Evolutionary conservation across 2,329 filamentous ascomycete species (phyloP), one percentile per base, ranked within the genome.

Genomic region (Monilinia vaccinii-corymbosi): DNA sequence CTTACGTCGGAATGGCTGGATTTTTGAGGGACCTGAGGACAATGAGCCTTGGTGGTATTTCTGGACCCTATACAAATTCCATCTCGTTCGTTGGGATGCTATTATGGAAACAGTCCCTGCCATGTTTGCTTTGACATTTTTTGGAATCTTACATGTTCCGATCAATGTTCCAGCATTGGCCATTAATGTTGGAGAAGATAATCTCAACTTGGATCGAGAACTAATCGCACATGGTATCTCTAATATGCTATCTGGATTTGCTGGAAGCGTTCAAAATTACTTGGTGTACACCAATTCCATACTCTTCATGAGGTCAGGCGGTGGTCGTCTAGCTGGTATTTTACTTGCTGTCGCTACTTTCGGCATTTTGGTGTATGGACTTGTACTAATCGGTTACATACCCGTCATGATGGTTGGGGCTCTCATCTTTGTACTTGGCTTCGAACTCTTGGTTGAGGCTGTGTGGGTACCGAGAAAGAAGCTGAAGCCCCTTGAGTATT

Each of bases 11-110:
- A 77, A 80, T 52, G 94, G 94, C 21, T 99, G 94, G 94, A 88
- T 97, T 13, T 99, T 99, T 68, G 82, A 90, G 67, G 88, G 88
- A 0, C 93, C 94, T 1, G 87, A 68, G 88, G 49, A 86, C 87
- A 11, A 88, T 84, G 90, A 96, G 68, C 91, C 94, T 0, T 99
- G 95, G 84, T 99, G 94, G 83, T 91, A 94, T 71, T 99, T 99
- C 70, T 99, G 96, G 75, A 95, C 91, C 0, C 81, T 97, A 51
- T 99, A 96, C 74, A 86, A 94, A 70, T 90, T 96, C 69, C 79
- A 86, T 52, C 79, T 87, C 28, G 88, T 97, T 3, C 83, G 92
- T 67, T 96, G 90, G 88, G 80, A 81, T 48, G 94, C 93, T 3
- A 81, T 99, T 52, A 76, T 80, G n/a, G 86, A 91, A 69, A 92